A percentile compares a stretch with the other conserved stretches of the same genome.
Evolutionary conservation across 192 early-diverging fungal genomes (phyloP).

Genomic region (Podila clonocystis): DNA sequence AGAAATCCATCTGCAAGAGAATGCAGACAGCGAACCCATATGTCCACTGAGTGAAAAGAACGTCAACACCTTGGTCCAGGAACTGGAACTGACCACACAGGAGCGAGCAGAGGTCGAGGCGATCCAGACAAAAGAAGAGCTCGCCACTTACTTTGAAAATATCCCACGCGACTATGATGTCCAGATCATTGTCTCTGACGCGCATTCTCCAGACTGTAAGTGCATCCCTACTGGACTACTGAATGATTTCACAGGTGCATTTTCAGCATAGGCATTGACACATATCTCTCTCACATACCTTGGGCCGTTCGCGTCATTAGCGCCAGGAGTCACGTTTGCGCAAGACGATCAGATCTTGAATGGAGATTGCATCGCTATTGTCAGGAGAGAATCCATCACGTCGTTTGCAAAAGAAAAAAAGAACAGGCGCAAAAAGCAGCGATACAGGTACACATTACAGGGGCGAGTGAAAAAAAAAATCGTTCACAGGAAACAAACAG

Average conservation of each 20-base stretch:
- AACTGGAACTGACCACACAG: conserved; percentile 13
- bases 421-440: conserved; percentile 22
- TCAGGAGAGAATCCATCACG: conserved; percentile 32
- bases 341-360: conserved; percentile 22
- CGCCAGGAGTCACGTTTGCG: conserved; percentile 34
- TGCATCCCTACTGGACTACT: neutral
- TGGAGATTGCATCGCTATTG: conserved; percentile 24
- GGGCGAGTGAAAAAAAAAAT: too few species aligned
- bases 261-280: neutral
- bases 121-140: conserved; percentile 36
- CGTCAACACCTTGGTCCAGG: conserved; percentile 4
- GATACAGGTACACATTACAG: conserved; percentile 18
- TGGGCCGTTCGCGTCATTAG: neutral
- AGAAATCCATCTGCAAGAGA: conserved; percentile 41
- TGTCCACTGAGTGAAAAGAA: conserved; percentile 38
- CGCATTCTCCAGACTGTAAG: conserved; percentile 27
- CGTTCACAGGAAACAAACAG: too few species aligned
- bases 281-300: neutral
- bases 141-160: conserved; percentile 28
- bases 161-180: conserved; percentile 39
- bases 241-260: neutral
- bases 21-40: conserved; percentile 29
- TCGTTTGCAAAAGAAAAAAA: conserved; percentile 23
- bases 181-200: conserved; percentile 15
- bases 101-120: conserved; percentile 23